Evolutionary conservation across 139 green algal genomes (phyloP).

Genomic region (Cymbomonas tetramitiformis): DNA sequence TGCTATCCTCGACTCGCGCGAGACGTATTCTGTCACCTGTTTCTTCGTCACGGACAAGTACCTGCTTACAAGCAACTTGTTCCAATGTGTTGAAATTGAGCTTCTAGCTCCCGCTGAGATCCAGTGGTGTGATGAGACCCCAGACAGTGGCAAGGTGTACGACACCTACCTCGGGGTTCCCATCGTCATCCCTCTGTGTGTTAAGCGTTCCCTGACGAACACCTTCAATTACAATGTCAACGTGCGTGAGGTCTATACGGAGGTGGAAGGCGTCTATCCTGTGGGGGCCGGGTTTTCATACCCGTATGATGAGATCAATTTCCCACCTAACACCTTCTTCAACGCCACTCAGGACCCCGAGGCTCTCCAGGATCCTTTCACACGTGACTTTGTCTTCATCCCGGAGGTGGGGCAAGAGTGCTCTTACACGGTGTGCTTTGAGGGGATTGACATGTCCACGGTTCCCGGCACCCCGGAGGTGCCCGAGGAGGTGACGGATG

Average conservation of each 20-base stretch:
- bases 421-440: slow-evolving; percentile 22
- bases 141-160: too few species aligned
- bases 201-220: slow-evolving; percentile 4
- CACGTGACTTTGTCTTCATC: slow-evolving; percentile 19
- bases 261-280: too few species aligned
- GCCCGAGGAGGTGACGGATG: neutral
- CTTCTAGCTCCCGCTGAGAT: neutral
- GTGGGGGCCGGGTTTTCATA: slow-evolving; percentile 5
- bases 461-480: neutral
- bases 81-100: too few species aligned
- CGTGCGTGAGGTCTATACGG: neutral
- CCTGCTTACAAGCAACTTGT: too few species aligned
- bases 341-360: neutral
- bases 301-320: slow-evolving; percentile 26
- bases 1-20: too few species aligned
- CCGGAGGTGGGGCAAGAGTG: slow-evolving; percentile 15
- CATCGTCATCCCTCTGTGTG: slow-evolving; percentile 15
- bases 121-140: too few species aligned
- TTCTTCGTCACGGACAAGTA: slow-evolving; percentile 19
- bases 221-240: neutral
- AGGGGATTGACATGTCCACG: slow-evolving; percentile 10
- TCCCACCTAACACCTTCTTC: slow-evolving; percentile 6
- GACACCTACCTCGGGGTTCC: slow-evolving; percentile 3
- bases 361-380: slow-evolving; percentile 3
- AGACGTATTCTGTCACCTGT: too few species aligned